Percentiles rank a stretch among this genome's conserved stretches.
Evolutionary conservation across 2,329 filamentous ascomycete species (phyloP).

Genomic region (Elsinoe fawcettii): DNA sequence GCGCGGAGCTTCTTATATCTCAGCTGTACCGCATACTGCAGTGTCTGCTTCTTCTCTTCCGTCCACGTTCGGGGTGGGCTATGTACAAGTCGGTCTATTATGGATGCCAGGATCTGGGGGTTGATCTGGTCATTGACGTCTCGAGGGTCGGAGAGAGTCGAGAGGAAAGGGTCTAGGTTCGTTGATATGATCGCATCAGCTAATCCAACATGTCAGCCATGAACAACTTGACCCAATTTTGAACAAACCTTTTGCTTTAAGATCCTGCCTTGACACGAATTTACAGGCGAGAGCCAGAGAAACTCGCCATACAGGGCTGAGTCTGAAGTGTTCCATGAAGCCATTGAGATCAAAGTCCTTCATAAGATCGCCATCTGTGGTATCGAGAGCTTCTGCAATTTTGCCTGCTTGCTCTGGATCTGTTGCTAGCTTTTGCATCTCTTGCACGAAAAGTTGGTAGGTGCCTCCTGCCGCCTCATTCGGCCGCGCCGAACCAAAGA

Average conservation of each 20-base stretch:
- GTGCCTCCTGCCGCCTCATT: slow-evolving; percentile 64
- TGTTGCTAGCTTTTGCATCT: slow-evolving; percentile 77
- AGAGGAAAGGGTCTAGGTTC: slow-evolving; percentile 68
- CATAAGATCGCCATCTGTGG: slow-evolving; percentile 84
- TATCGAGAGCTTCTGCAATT: slow-evolving; percentile 89
- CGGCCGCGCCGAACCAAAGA: slow-evolving; percentile 58
- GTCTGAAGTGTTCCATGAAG: slow-evolving; percentile 92
- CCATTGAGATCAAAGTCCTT: slow-evolving; percentile 92
- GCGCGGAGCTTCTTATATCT: slow-evolving; percentile 60
- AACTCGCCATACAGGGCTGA: slow-evolving; percentile 81
- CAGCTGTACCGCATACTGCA: slow-evolving; percentile 56
- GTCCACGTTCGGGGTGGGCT: slow-evolving; percentile 82
- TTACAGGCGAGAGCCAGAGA: slow-evolving; percentile 85
- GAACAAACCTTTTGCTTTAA: slow-evolving; percentile 76
- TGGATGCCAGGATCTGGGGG: slow-evolving; percentile 63
- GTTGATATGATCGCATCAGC: slow-evolving; percentile 84
- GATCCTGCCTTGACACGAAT: slow-evolving; percentile 60
- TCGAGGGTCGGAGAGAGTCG: slow-evolving; percentile 59
- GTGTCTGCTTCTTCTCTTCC: slow-evolving; percentile 62
- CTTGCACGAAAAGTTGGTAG: slow-evolving; percentile 71
- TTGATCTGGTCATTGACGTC: slow-evolving; percentile 52
- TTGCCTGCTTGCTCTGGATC: slow-evolving; percentile 77
- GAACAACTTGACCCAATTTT: neutral
- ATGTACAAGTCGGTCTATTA: slow-evolving; percentile 80
- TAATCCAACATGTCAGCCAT: slow-evolving; percentile 31